Base-by-base conservation (phyloP, 1,284 basidiomycete genomes). In the Anthracocystis panici-leucophaei region DNA sequence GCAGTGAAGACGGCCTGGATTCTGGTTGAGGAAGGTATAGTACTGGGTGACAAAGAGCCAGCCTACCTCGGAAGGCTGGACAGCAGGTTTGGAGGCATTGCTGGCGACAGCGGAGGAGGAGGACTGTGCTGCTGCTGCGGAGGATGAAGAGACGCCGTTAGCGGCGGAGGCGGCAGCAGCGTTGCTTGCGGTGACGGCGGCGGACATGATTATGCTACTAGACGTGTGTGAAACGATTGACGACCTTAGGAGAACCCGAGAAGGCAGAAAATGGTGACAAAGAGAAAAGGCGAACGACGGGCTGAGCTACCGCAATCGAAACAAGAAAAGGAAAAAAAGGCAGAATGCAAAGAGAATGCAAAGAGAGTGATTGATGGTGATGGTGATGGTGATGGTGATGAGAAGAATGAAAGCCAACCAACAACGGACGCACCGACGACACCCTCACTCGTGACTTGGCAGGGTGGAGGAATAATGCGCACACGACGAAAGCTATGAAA, bases 21-120 rank as follows among this genome's bases (percentile, higher is more conserved):
- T 91, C 88, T 97, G 95, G 90, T 99, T 97, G 86, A 97, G 93
- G 89, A 94, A 95, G 83, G 93, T 95, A 88, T 88, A 88, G 82
- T 83, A 85, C 75, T 85, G 85, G 11, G 80, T 83, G 42, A 86
- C 84, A 46, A 86, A 86, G 25, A 84, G 80, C 84, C 84, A 85
- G 45, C 82, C 85, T 16, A 86, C 82, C 59, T 85, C 84, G 44
- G 80, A 74, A n/a, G 82, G 69, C 71, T 82, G 77, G 0, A 79
- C 75, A 48, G 77, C 64, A 5, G 75, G 68, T 54, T 75, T 73
- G 59, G 49, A 41, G 20, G 61, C 62, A 55, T 55, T 45, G 49
- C 52, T 55, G 29, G 57, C 60, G 29, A 65, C 57, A 16, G 57
- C 65, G 20, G 65, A 48, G 21, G 65, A 48, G 21, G 72, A 57